These are phyloP conservation scores for Cystofilobasidium ferigula DNA, from an alignment of 768 basidiomycete genomes.

Conservation along the genomic window DNA sequence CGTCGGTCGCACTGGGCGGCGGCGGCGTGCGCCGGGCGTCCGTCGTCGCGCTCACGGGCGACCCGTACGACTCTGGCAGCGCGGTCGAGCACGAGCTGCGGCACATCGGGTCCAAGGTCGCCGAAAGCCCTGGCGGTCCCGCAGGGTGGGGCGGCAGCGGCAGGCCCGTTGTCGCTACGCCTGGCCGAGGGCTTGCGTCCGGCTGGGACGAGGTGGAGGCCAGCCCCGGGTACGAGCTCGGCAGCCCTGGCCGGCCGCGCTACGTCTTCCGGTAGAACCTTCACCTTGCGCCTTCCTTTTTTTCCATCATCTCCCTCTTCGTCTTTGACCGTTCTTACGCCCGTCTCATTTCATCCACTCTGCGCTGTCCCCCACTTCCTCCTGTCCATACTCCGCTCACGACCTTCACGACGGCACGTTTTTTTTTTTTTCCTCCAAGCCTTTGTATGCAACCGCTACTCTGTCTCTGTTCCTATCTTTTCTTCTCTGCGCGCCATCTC, in stretches of 20 bases:
- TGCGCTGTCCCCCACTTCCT: no score
- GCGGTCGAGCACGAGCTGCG: conserved; percentile 11
- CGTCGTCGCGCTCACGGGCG: not conserved
- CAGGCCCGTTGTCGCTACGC: not conserved
- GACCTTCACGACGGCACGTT: no score
- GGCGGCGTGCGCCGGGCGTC: no score
- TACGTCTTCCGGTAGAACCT: conserved; percentile 3
- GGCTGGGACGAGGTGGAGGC: not conserved
- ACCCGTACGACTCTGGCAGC: conserved; percentile 14
- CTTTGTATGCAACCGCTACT: no score
- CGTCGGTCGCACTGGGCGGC: not conserved
- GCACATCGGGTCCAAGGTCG: not conserved
- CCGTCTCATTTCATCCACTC: no score
- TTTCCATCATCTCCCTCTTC: not conserved
- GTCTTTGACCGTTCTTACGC: not conserved
- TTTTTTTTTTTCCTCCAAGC: no score
- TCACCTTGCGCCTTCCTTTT: no score
- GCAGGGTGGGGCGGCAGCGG: conserved; percentile 3
- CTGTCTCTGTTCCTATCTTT: no score
- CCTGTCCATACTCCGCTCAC: no score
- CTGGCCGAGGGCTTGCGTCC: not conserved
- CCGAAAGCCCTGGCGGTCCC: not conserved
- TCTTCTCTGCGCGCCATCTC: no score
- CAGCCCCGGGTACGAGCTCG: not conserved
- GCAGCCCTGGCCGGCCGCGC: not conserved